phyloP scores from a whole-genome alignment of 1,139 yeast genomes.

The Debaryomyces subglobosus region DNA sequence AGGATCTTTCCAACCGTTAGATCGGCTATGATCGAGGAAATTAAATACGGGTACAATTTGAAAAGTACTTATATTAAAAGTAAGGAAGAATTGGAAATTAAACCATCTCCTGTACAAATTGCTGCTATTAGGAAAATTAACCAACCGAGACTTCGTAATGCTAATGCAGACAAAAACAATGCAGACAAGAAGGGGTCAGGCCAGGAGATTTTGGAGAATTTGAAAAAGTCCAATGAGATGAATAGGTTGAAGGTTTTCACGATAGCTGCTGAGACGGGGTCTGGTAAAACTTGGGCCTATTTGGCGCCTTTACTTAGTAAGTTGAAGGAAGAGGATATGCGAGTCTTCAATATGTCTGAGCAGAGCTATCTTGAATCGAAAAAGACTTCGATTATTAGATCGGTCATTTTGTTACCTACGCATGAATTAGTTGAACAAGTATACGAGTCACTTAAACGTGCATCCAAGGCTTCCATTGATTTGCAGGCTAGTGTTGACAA shows the following conservation, averaged over 20 bases:
- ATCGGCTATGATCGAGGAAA: conserved; percentile 60
- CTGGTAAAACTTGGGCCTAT: conserved; percentile 95
- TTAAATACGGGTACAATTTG: conserved; percentile 50
- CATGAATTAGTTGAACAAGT: conserved; percentile 88
- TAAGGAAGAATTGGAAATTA: conserved; percentile 35
- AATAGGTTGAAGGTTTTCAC: conserved; percentile 64
- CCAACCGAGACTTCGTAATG: conserved; percentile 28
- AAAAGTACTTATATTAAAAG: conserved; percentile 37
- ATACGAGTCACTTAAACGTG: conserved; percentile 49
- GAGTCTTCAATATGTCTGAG: conserved; percentile 26
- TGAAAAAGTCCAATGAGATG: conserved; percentile 33
- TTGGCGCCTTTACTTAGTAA: conserved; percentile 73
- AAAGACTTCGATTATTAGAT: conserved; percentile 52
- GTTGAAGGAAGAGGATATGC: conserved; percentile 57
- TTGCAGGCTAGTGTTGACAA: conserved; percentile 18
- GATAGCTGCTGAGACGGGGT: conserved; percentile 94
- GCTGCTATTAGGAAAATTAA: conserved; percentile 50
- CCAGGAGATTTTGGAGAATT: conserved; percentile 28
- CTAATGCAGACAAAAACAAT: conserved; percentile 23
- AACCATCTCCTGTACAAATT: conserved; percentile 49
- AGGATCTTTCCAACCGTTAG: conserved; percentile 71
- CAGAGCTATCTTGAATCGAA: conserved; percentile 35
- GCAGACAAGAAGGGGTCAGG: conserved; percentile 26
- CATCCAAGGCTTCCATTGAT: conserved; percentile 32
- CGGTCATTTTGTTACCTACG: conserved; percentile 83